Percentiles rank a stretch among this genome's conserved stretches.
phyloP scores from a whole-genome alignment of 2,329 filamentous ascomycete genomes.

The Cadophora sp. region DNA sequence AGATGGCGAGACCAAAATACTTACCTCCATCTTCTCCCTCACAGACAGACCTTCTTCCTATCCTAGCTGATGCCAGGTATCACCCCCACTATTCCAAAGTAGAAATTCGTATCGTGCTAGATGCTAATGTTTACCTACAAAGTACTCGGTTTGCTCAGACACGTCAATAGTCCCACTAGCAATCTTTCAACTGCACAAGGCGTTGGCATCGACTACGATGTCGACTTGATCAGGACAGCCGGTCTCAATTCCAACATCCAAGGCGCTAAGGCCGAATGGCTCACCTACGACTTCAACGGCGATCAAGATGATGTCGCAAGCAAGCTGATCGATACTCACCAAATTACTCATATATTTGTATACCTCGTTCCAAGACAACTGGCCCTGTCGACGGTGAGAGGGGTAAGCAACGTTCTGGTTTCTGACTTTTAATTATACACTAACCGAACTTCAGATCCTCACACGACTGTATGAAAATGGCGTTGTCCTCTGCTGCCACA shows the following conservation, averaged over 20 bases:
- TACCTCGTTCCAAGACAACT: conserved; percentile 36
- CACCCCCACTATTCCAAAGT: neutral
- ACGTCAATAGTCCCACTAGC: conserved; percentile 26
- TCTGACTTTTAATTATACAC: too few relatives aligned
- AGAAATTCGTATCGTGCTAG: neutral
- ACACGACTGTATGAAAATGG: conserved; percentile 27
- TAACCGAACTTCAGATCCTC: conserved; percentile 19
- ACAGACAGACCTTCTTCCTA: neutral
- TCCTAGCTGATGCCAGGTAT: conserved; percentile 1
- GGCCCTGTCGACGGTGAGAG: conserved; percentile 29
- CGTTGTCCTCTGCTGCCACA: conserved; percentile 34
- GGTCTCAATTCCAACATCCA: conserved; percentile 21
- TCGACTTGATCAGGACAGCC: conserved; percentile 32
- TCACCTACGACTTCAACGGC: conserved; percentile 37
- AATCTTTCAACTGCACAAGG: conserved; percentile 22
- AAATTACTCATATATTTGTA: conserved; percentile 36
- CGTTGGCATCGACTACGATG: conserved; percentile 36
- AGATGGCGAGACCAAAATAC: neutral
- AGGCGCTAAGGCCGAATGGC: conserved; percentile 27
- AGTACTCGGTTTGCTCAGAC: conserved; percentile 33
- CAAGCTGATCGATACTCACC: conserved; percentile 24
- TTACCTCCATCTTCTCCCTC: conserved; percentile 9
- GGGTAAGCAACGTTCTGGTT: neutral
- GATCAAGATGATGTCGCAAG: conserved; percentile 33
- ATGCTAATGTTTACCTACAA: neutral